Evolutionary conservation across 1,139 yeast genomes (phyloP).

Genomic region (Lodderomyces beijingensis): DNA sequence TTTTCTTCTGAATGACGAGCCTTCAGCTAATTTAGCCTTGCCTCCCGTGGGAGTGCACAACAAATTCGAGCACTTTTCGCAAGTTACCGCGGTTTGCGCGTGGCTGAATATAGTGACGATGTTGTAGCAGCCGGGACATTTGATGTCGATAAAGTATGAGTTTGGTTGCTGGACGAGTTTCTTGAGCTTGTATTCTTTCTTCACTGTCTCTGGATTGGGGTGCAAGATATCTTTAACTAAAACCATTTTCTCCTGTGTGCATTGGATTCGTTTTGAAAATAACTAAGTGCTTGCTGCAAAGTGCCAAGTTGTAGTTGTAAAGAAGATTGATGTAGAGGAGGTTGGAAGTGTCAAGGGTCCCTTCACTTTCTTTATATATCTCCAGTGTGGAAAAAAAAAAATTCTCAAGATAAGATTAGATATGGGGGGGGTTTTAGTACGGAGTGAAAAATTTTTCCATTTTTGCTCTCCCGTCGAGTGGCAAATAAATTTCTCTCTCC

Average conservation of each 20-base stretch:
- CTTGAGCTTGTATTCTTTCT: slow-evolving; percentile 95
- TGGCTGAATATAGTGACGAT: slow-evolving; percentile 99
- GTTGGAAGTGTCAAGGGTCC: too few relatives aligned
- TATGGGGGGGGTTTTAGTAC: too few relatives aligned
- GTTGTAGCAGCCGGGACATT: slow-evolving; percentile 98
- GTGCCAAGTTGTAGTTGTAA: too few relatives aligned
- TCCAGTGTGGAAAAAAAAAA: too few relatives aligned
- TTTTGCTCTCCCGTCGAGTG: too few relatives aligned
- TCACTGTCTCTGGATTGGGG: slow-evolving; percentile 96
- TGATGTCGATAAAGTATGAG: slow-evolving; percentile 98
- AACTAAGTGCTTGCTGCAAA: too few relatives aligned
- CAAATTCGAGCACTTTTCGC: slow-evolving; percentile 97
- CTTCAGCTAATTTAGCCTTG: slow-evolving; percentile 98
- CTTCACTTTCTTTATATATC: too few relatives aligned
- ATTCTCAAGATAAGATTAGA: too few relatives aligned
- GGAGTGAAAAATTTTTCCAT: too few relatives aligned
- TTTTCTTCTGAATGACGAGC: slow-evolving; percentile 98
- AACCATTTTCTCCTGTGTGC: slow-evolving; percentile 43
- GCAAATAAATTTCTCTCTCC: too few relatives aligned
- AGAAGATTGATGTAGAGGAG: neutral
- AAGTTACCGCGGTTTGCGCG: slow-evolving; percentile 99
- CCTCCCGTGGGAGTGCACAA: slow-evolving; percentile 99
- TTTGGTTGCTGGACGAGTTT: slow-evolving; percentile 96
- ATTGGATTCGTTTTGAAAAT: too few relatives aligned
- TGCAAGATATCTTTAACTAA: slow-evolving; percentile 95